Base-by-base conservation (phyloP, 2,329 filamentous ascomycete species). In the Aspergillus neotritici region DNA sequence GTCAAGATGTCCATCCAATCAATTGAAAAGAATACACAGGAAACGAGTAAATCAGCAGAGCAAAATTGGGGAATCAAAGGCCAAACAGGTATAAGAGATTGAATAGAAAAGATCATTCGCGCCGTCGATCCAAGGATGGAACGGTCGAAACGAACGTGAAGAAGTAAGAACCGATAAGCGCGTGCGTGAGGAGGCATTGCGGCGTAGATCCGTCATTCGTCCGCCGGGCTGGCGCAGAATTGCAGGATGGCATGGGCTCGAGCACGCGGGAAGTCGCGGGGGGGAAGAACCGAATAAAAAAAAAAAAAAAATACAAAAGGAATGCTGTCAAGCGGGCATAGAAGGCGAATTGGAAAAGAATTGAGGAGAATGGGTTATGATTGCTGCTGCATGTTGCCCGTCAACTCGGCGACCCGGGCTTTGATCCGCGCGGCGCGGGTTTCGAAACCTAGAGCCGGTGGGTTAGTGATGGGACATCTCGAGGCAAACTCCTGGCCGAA, bases 341-440 rank as follows among this genome's bases (percentile, higher is more conserved):
- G 44, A 33, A 15, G 12, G 31, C 40, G 33, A 44, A 50, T 37
- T 10, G 21, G 34, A 30, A 13, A 21, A 40, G n/a, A 12, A 17
- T 30, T 12, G 38, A 28, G 15, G 25, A 34, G 32, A 29, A 31
- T 25, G 15, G 16, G 7, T 30, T 9, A 31, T 17, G 34, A 31
- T 11, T 12, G 58, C 73, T 25, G 21, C 59, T 91, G 86, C 78
- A 87, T 87, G 66, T 86, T 87, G 56, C 85, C 85, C 2, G 93
- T 98, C 56, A 98, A 71, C 66, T 96, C 89, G 40, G 93, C 93
- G 46, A 98, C 93, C 49, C 93, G 84, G 47, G 93, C 93, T 72
- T 96, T 97, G 77, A 98, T 98, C 51, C 93, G 86, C 37, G 93
- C 93, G 47, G 97, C 93, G 53, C 93, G 87, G 37, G 89, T 90